phyloP scores from a whole-genome alignment of 2,329 filamentous ascomycete genomes.

The Cladosporium colombiae region DNA sequence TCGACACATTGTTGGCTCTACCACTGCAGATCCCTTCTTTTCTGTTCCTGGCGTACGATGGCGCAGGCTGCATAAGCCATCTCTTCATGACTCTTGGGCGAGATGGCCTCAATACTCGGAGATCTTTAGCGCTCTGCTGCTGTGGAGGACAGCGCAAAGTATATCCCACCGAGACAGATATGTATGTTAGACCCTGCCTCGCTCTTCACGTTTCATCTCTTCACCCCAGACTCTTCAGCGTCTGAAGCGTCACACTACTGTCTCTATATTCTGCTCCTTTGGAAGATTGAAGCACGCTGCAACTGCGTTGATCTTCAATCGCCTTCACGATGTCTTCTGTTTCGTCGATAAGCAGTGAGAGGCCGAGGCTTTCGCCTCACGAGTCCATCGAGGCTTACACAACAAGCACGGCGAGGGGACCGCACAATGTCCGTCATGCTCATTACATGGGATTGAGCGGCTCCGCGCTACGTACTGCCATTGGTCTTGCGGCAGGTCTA shows the following conservation, averaged over 20 bases:
- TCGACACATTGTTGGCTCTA: not conserved
- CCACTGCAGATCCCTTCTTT: conserved; percentile 9
- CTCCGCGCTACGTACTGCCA: conserved; percentile 24
- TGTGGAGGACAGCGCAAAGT: conserved; percentile 5
- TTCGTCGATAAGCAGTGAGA: not conserved
- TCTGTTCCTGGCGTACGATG: conserved; percentile 5
- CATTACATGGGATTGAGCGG: conserved; percentile 28
- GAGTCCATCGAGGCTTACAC: not conserved
- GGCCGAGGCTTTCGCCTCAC: conserved; percentile 5
- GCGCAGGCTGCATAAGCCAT: not conserved
- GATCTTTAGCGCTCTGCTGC: conserved; percentile 6
- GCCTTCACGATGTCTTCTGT: not conserved
- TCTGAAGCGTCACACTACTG: not conserved
- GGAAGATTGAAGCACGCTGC: not conserved
- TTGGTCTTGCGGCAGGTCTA: conserved; percentile 26
- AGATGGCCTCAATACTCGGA: not conserved
- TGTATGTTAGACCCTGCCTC: conserved; percentile 13
- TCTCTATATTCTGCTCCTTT: not conserved
- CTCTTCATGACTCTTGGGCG: conserved; percentile 17
- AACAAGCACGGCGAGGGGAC: not conserved
- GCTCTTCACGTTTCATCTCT: conserved; percentile 4
- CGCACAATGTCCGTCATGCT: conserved; percentile 18
- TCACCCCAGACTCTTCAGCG: not conserved
- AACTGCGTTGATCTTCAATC: not conserved
- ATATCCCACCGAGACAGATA: conserved; percentile 7